A percentile compares a stretch with the other conserved stretches of the same genome.
Conservation (phyloP, 1,284 basidiomycete species). For the Ustilago vetiveriae region DNA sequence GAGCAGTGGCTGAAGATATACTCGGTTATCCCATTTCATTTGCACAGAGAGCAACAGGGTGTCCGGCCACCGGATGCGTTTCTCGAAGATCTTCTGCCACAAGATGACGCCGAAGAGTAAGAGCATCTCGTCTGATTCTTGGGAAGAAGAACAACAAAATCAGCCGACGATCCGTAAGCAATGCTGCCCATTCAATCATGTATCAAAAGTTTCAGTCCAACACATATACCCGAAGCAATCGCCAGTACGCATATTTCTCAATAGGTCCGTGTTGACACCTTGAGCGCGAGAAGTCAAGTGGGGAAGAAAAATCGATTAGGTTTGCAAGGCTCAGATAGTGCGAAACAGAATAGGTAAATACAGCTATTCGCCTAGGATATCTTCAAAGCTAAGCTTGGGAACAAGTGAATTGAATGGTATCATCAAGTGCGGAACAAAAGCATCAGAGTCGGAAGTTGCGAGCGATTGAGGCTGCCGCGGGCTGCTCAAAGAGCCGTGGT, state of each 20-base stretch:
- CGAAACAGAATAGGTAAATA: background rate
- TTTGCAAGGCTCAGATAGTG: background rate
- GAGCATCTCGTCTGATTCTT: background rate
- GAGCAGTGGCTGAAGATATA: constrained; percentile 4
- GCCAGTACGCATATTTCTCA: too few relatives aligned
- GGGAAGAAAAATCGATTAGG: background rate
- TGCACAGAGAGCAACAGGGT: constrained; percentile 40
- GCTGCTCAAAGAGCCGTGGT: constrained; percentile 16
- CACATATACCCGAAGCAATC: too few relatives aligned
- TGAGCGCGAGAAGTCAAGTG: too few relatives aligned
- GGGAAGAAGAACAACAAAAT: background rate
- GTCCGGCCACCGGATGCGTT: constrained; percentile 41
- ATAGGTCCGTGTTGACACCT: too few relatives aligned
- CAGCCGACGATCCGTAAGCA: background rate
- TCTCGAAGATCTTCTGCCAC: constrained; percentile 15
- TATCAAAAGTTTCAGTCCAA: too few relatives aligned
- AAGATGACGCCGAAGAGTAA: background rate
- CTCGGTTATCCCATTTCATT: background rate
- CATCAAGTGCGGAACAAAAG: constrained; percentile 3
- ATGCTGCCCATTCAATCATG: too few relatives aligned
- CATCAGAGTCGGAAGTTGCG: background rate
- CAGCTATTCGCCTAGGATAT: constrained; percentile 4
- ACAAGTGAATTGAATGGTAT: constrained; percentile 19
- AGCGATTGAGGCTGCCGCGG: background rate
- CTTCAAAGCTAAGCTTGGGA: constrained; percentile 5